A percentile compares a stretch with the other conserved stretches of the same genome.
These are phyloP conservation scores for Chamaecyparis obtusa DNA, from an alignment of 75 land plant genomes.

Conservation along the genomic window DNA sequence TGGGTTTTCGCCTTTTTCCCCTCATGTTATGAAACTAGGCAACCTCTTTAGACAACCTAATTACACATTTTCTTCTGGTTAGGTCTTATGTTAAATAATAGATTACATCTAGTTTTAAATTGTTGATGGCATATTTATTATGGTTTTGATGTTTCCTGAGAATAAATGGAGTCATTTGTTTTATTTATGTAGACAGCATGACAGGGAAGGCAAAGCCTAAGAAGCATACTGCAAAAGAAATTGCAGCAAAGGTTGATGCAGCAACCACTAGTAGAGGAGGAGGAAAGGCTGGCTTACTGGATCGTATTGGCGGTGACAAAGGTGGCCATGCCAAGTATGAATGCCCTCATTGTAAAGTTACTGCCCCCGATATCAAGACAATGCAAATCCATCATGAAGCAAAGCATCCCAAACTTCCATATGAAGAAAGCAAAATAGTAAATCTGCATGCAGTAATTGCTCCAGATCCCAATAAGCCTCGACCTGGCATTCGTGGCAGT, in stretches of 20 bases:
- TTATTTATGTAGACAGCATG: slow-evolving; percentile 31
- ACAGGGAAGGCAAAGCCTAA: slow-evolving; percentile 99
- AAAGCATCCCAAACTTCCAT: slow-evolving; percentile 78
- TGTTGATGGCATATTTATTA: neutral
- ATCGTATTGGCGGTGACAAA: slow-evolving; percentile 69
- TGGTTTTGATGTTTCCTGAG: neutral
- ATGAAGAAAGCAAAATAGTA: slow-evolving; percentile 62
- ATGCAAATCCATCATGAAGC: slow-evolving; percentile 95
- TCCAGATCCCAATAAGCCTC: slow-evolving; percentile 40
- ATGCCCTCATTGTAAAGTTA: slow-evolving; percentile 86
- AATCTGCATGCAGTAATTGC: slow-evolving; percentile 49
- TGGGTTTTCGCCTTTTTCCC: neutral
- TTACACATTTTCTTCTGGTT: neutral
- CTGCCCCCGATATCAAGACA: slow-evolving; percentile 82
- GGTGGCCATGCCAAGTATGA: slow-evolving; percentile 95
- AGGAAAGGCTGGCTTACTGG: slow-evolving; percentile 76
- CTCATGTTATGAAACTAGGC: neutral
- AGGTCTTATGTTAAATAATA: neutral
- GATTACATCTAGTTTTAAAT: neutral
- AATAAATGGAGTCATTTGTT: neutral
- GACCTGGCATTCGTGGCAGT: slow-evolving; percentile 83
- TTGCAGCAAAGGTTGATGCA: slow-evolving; percentile 82
- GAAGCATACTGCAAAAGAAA: slow-evolving; percentile 98
- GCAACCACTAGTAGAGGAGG: slow-evolving; percentile 90
- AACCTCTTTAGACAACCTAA: neutral